Evolutionary conservation across 75 land plant genomes (phyloP).

Genomic region (Sequoiadendron giganteum): DNA sequence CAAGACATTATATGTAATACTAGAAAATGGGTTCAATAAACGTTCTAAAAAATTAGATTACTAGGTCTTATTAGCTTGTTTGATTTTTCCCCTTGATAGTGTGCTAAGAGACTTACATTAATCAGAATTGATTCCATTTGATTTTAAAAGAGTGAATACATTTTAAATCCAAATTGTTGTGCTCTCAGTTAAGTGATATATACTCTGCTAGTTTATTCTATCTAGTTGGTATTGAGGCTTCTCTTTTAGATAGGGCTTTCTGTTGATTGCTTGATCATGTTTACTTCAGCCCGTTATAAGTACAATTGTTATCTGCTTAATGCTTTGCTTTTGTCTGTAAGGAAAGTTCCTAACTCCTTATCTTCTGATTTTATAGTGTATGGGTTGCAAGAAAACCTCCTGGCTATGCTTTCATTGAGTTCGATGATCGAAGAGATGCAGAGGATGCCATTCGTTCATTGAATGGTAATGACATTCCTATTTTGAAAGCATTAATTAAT

Average conservation of each 20-base stretch:
- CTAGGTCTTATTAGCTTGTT: neutral
- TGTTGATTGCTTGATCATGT: neutral
- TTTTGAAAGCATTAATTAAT: neutral
- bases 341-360: neutral
- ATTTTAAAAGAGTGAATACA: neutral
- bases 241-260: neutral
- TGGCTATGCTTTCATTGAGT: conserved; percentile 60
- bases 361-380: conserved; percentile 31
- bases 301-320: neutral
- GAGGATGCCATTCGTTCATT: conserved; percentile 43
- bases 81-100: neutral
- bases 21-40: neutral
- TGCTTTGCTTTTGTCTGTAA: neutral
- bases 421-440: conserved; percentile 58
- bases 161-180: neutral
- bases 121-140: neutral
- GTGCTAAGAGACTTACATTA: neutral
- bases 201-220: neutral
- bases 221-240: neutral
- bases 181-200: neutral
- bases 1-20: neutral
- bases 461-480: conserved; percentile 24
- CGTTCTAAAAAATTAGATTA: neutral
- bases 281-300: neutral
- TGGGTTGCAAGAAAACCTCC: conserved; percentile 68